Evolutionary conservation across 1,284 basidiomycete genomes (phyloP).

Genomic region (Cystobasidium pallidum): DNA sequence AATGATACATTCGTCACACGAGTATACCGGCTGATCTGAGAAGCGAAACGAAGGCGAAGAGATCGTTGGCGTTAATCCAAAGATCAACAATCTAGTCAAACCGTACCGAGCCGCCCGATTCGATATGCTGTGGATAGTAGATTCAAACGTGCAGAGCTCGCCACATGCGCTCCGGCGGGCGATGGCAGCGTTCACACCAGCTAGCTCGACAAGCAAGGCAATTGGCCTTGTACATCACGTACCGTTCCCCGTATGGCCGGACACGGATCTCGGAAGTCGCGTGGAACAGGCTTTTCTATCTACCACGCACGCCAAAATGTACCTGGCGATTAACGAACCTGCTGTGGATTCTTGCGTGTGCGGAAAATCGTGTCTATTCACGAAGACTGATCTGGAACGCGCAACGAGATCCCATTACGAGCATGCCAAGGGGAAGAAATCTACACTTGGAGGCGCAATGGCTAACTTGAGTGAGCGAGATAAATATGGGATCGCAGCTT

Average conservation of each 20-base stretch:
- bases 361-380: constrained; percentile 94
- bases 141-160: constrained; percentile 84
- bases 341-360: constrained; percentile 93
- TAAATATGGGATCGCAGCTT: constrained; percentile 67
- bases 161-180: constrained; percentile 82
- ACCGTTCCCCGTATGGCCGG: constrained; percentile 77
- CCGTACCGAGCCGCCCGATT: constrained; percentile 77
- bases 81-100: constrained; percentile 92
- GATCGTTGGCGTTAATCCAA: constrained; percentile 85
- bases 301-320: constrained; percentile 99
- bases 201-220: constrained; percentile 50
- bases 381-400: constrained; percentile 79
- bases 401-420: constrained; percentile 53
- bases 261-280: constrained; percentile 68
- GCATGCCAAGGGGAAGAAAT: constrained; percentile 26
- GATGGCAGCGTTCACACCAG: constrained; percentile 68
- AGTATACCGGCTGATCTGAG: background rate
- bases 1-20: background rate
- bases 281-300: constrained; percentile 94
- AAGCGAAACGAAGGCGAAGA: constrained; percentile 56
- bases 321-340: constrained; percentile 85
- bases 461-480: constrained; percentile 16
- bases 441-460: constrained; percentile 22
- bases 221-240: constrained; percentile 95
- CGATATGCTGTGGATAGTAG: constrained; percentile 95